Percentiles rank a stretch among this genome's conserved stretches.
These are phyloP conservation scores for Pontederia paniculata DNA, from an alignment of 176 grass and related monocot species.

Conservation along the genomic window DNA sequence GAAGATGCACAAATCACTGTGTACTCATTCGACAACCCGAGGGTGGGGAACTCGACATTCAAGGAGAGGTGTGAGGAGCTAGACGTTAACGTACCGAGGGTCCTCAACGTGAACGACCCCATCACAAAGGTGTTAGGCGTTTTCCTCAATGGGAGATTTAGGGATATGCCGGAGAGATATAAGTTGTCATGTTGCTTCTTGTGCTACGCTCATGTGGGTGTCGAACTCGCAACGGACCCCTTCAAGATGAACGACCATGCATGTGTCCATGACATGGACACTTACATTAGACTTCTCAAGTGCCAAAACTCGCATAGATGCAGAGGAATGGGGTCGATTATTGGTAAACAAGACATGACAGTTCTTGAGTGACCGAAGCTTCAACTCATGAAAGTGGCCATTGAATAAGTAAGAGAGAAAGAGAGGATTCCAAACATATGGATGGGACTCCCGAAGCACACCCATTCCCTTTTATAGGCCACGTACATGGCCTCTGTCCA, in stretches of 20 bases:
- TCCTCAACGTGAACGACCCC: conserved; percentile 60
- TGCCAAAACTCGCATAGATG: too few relatives aligned
- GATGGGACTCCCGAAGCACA: too few relatives aligned
- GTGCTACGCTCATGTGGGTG: conserved; percentile 62
- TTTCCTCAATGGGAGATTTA: conserved; percentile 50
- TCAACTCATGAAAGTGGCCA: too few relatives aligned
- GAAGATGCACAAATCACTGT: conserved; percentile 34
- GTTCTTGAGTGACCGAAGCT: too few relatives aligned
- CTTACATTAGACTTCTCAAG: conserved; percentile 56
- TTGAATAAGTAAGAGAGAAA: too few relatives aligned
- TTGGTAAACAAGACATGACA: too few relatives aligned
- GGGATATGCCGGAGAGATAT: conserved; percentile 25
- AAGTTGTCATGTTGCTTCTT: conserved; percentile 51
- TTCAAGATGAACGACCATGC: conserved; percentile 55
- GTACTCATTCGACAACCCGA: conserved; percentile 55
- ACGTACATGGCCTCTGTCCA: too few relatives aligned
- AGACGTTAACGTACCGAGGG: conserved; percentile 56
- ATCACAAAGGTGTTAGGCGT: conserved; percentile 59
- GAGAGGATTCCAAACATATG: too few relatives aligned
- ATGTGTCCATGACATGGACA: conserved; percentile 63
- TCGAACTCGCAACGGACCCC: conserved; percentile 57
- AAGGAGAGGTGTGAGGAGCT: conserved; percentile 63
- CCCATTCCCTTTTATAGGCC: too few relatives aligned
- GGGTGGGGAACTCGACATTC: conserved; percentile 58
- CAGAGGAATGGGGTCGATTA: too few relatives aligned